These are phyloP conservation scores for Hypericum androsaemum DNA, from an alignment of 345 rosid species.

Conservation along the genomic window DNA sequence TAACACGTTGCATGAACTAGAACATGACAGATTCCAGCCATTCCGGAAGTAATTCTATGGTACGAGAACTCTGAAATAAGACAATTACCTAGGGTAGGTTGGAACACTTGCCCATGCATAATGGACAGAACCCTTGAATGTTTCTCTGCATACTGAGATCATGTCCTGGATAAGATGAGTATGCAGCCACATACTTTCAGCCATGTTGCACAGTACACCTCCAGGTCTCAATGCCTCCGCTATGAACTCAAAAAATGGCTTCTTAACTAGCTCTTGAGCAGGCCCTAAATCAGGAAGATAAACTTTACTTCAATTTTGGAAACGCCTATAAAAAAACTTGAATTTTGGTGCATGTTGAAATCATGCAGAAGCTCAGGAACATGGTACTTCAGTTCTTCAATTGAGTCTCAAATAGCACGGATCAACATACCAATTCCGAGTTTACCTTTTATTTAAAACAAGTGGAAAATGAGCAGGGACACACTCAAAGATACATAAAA, in stretches of 20 bases:
- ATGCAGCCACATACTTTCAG: constrained; percentile 99
- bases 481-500: too few species aligned
- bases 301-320: not conserved
- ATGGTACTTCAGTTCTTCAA: too few species aligned
- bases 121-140: constrained; percentile 71
- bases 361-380: too few species aligned
- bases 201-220: constrained; percentile 93
- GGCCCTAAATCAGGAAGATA: constrained; percentile 46
- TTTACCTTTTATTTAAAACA: too few species aligned
- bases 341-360: too few species aligned
- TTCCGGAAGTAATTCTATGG: too few species aligned
- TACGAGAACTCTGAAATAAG: not conserved
- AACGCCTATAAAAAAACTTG: not conserved
- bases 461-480: too few species aligned
- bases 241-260: constrained; percentile 77
- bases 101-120: constrained; percentile 99
- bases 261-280: constrained; percentile 87
- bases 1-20: too few species aligned
- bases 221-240: constrained; percentile 83
- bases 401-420: too few species aligned
- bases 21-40: too few species aligned
- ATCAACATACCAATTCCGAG: too few species aligned
- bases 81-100: constrained; percentile 76
- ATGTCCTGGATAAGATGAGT: constrained; percentile 86
- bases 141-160: constrained; percentile 60